These are phyloP conservation scores for Hypoxylon sp. DNA, from an alignment of 2,329 filamentous ascomycete genomes.

Conservation along the genomic window DNA sequence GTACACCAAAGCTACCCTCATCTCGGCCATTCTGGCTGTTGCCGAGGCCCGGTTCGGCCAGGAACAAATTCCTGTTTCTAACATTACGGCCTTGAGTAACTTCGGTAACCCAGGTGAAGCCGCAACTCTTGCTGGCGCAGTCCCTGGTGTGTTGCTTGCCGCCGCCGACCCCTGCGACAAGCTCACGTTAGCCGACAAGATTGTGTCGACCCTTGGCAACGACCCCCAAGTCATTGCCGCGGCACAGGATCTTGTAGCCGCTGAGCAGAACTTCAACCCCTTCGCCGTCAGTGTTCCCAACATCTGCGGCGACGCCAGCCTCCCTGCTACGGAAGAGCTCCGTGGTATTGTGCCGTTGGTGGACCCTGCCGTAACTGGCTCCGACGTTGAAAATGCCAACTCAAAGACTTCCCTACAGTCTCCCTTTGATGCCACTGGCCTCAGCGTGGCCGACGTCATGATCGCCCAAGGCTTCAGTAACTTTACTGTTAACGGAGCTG, in stretches of 20 bases:
- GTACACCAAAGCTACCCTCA: slow-evolving; percentile 58
- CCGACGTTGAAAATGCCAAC: slow-evolving; percentile 71
- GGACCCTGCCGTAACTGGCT: slow-evolving; percentile 71
- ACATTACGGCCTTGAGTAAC: slow-evolving; percentile 65
- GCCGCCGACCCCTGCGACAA: slow-evolving; percentile 76
- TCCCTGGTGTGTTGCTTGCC: slow-evolving; percentile 73
- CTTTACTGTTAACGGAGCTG: slow-evolving; percentile 61
- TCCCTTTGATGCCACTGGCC: slow-evolving; percentile 70
- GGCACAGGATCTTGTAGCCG: slow-evolving; percentile 72
- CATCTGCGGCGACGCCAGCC: slow-evolving; percentile 73
- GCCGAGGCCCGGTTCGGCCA: slow-evolving; percentile 72
- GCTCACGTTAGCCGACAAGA: slow-evolving; percentile 74
- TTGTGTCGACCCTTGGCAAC: slow-evolving; percentile 71
- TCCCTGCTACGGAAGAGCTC: slow-evolving; percentile 71
- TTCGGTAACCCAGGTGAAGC: slow-evolving; percentile 72
- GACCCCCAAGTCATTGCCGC: slow-evolving; percentile 71
- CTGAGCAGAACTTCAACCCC: slow-evolving; percentile 81
- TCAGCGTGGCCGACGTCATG: slow-evolving; percentile 75
- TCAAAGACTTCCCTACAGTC: slow-evolving; percentile 64
- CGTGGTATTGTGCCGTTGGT: slow-evolving; percentile 76
- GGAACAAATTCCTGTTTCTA: slow-evolving; percentile 70
- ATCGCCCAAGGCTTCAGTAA: slow-evolving; percentile 72
- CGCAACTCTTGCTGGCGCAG: slow-evolving; percentile 72
- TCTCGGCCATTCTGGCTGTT: slow-evolving; percentile 59
- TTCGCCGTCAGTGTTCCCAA: slow-evolving; percentile 70